These are phyloP conservation scores for Hyaloscypha finlandica DNA, from an alignment of 495 filamentous ascomycete genomes.

Conservation along the genomic window DNA sequence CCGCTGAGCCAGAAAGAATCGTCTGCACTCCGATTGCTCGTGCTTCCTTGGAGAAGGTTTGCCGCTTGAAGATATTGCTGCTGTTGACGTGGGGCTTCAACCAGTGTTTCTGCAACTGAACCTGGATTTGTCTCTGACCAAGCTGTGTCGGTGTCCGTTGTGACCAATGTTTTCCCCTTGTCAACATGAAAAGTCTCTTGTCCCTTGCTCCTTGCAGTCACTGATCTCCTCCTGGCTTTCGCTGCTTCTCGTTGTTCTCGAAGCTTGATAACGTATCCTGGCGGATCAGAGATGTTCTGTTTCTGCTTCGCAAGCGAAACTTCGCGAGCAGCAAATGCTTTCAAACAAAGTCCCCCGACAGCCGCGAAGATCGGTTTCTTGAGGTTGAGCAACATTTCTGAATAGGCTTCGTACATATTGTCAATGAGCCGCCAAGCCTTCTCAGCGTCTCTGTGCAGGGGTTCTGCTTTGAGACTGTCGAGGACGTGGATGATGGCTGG, in stretches of 20 bases:
- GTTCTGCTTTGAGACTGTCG: conserved; percentile 73
- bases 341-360: conserved; percentile 39
- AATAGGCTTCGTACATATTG: conserved; percentile 43
- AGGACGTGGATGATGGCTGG: conserved; percentile 75
- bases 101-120: neutral
- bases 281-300: conserved; percentile 45
- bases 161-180: neutral
- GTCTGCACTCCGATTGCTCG: conserved; percentile 14
- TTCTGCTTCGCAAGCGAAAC: conserved; percentile 20
- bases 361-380: conserved; percentile 37
- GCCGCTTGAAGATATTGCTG: conserved; percentile 12
- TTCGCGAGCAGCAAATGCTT: conserved; percentile 35
- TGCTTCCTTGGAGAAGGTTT: neutral
- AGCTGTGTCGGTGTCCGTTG: neutral
- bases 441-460: conserved; percentile 62
- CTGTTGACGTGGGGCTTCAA: conserved; percentile 5
- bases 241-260: conserved; percentile 59
- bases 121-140: neutral
- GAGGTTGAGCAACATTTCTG: conserved; percentile 33
- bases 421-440: conserved; percentile 78
- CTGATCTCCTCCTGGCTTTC: conserved; percentile 57
- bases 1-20: conserved; percentile 33
- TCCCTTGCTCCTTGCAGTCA: conserved; percentile 15
- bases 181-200: neutral
- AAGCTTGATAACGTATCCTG: conserved; percentile 44